phyloP scores from a whole-genome alignment of 345 rosid species.

The Populus alba region DNA sequence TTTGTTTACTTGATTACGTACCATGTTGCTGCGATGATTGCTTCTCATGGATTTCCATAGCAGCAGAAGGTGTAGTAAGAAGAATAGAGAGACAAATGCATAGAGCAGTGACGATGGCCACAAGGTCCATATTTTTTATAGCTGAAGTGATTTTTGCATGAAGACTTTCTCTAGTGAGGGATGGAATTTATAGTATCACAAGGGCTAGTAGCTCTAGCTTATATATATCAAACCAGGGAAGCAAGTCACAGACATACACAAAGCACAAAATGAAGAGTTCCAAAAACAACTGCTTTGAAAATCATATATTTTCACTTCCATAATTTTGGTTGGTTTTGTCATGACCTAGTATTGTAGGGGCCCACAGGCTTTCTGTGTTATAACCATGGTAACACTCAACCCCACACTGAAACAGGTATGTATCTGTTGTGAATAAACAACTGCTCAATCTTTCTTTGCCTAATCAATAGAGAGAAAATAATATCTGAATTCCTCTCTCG shows the following conservation, averaged over 20 bases:
- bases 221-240: neutral
- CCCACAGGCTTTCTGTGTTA: neutral
- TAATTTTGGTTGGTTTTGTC: conserved; percentile 26
- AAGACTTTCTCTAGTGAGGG: neutral
- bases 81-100: conserved; percentile 14
- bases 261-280: conserved; percentile 62
- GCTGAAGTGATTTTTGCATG: neutral
- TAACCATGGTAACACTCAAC: neutral
- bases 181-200: neutral
- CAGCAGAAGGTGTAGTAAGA: conserved; percentile 1
- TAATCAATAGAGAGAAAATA: neutral
- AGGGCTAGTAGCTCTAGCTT: too few species aligned
- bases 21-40: conserved; percentile 13
- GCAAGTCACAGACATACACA: conserved; percentile 27
- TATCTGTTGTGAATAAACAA: conserved; percentile 10
- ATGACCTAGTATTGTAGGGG: conserved; percentile 11
- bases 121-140: conserved; percentile 13
- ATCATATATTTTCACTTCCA: conserved; percentile 16
- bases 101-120: conserved; percentile 10
- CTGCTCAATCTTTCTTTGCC: conserved; percentile 15
- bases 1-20: neutral
- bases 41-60: conserved; percentile 6
- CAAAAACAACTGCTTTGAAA: conserved; percentile 36
- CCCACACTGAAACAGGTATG: neutral
- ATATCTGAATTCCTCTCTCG: neutral